These are phyloP conservation scores for Escovopsis sp. DNA, from an alignment of 2,329 filamentous ascomycete genomes.

Conservation along the genomic window DNA sequence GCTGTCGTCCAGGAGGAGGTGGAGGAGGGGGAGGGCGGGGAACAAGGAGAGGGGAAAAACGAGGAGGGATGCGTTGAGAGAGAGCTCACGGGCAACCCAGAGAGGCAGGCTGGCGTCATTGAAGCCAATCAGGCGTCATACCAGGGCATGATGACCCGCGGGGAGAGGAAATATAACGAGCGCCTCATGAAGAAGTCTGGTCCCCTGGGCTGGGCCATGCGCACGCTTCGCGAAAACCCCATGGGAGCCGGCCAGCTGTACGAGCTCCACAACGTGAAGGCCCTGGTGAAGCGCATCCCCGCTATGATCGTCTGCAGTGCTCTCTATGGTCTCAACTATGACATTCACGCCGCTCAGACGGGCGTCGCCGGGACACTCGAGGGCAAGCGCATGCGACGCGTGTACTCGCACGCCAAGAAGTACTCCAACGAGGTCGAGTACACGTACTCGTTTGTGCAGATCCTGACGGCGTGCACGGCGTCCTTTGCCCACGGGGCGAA, in stretches of 20 bases:
- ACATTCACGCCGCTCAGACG: constrained; percentile 44
- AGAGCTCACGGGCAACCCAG: constrained; percentile 5
- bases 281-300: constrained; percentile 49
- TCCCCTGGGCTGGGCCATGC: constrained; percentile 73
- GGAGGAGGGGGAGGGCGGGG: constrained; percentile 22
- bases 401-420: constrained; percentile 49
- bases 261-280: constrained; percentile 55
- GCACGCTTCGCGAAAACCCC: constrained; percentile 57
- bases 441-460: constrained; percentile 51
- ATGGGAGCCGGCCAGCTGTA: constrained; percentile 60
- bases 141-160: constrained; percentile 44
- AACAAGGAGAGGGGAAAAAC: neutral
- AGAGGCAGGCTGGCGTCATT: constrained; percentile 28
- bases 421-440: constrained; percentile 59
- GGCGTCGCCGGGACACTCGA: constrained; percentile 10
- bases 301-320: constrained; percentile 47
- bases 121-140: constrained; percentile 40
- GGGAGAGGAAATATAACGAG: constrained; percentile 43
- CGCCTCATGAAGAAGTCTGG: constrained; percentile 48
- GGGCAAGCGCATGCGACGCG: constrained; percentile 25
- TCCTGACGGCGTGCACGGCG: constrained; percentile 55
- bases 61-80: too few species aligned
- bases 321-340: constrained; percentile 67
- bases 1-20: constrained; percentile 56
- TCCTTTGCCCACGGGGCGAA: constrained; percentile 67